Evolutionary conservation across 2,329 filamentous ascomycete genomes (phyloP).

Genomic region (Orbilia blumenaviensis): DNA sequence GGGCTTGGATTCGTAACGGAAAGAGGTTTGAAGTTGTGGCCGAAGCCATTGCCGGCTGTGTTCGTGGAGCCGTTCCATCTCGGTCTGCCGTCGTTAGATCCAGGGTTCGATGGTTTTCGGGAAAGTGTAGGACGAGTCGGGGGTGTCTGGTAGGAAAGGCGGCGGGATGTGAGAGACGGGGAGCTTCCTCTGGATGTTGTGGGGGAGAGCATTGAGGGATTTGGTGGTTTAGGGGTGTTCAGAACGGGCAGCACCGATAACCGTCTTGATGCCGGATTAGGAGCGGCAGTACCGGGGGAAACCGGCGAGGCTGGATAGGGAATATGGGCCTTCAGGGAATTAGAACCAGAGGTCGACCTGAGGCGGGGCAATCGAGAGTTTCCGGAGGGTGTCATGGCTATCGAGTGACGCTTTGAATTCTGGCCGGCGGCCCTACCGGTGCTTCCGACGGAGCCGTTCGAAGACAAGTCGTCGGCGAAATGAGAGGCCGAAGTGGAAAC

Average conservation of each 20-base stretch:
- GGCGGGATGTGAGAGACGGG: constrained; percentile 30
- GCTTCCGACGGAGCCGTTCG: constrained; percentile 24
- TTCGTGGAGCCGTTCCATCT: constrained; percentile 78
- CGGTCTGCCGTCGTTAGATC: constrained; percentile 68
- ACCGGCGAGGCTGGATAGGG: constrained; percentile 5
- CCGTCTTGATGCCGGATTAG: constrained; percentile 20
- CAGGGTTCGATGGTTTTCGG: constrained; percentile 61
- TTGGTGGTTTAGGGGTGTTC: constrained; percentile 45
- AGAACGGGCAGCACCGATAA: constrained; percentile 51
- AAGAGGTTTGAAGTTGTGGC: constrained; percentile 74
- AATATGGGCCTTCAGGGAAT: constrained; percentile 61
- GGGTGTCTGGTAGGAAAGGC: constrained; percentile 45
- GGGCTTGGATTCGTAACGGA: constrained; percentile 69
- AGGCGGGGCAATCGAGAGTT: constrained; percentile 38
- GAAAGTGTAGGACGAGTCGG: constrained; percentile 57
- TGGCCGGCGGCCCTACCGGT: constrained; percentile 1
- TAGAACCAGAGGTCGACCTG: constrained; percentile 62
- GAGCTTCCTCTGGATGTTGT: constrained; percentile 44
- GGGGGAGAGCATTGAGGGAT: constrained; percentile 29
- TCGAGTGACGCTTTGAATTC: constrained; percentile 33
- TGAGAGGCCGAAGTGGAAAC: constrained; percentile 62
- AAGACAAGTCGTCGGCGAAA: constrained; percentile 37
- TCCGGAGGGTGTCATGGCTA: constrained; percentile 17
- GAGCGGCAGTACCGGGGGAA: constrained; percentile 20
- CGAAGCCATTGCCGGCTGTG: constrained; percentile 70